These are phyloP conservation scores for Allium fistulosum DNA, from an alignment of 106 monocot species.

Conservation along the genomic window DNA sequence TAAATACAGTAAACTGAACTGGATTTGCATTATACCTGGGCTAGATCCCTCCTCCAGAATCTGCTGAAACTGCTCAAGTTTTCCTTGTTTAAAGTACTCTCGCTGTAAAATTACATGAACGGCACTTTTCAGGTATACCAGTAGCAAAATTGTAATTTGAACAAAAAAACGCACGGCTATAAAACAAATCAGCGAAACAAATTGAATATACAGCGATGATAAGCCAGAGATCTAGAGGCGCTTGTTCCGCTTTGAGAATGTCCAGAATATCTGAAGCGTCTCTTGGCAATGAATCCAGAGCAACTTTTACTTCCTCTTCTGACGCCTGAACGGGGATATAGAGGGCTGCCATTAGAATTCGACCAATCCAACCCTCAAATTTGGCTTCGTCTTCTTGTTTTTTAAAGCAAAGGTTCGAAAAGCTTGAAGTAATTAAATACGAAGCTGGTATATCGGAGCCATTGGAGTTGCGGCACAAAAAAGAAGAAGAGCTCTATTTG, in stretches of 20 bases:
- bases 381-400: no score
- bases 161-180: not conserved
- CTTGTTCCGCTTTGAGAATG: conserved; percentile 98
- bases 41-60: conserved; percentile 98
- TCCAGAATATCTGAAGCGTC: conserved; percentile 92
- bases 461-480: no score
- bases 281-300: conserved; percentile 85
- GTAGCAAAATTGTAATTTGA: no score
- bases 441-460: no score
- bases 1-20: not conserved
- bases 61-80: conserved; percentile 80
- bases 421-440: no score
- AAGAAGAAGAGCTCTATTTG: no score
- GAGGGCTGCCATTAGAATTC: conserved; percentile 42
- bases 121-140: conserved; percentile 13
- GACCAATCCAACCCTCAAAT: not conserved
- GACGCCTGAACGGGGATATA: conserved; percentile 92
- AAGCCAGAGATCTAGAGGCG: conserved; percentile 94
- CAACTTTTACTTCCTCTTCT: conserved; percentile 88
- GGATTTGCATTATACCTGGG: conserved; percentile 44
- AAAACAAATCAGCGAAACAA: not conserved
- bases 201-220: conserved; percentile 68
- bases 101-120: conserved; percentile 55
- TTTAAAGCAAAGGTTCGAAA: no score
- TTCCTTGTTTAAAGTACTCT: conserved; percentile 98